phyloP scores from a whole-genome alignment of 208 protist genomes.

The Crithidia fasciculata region DNA sequence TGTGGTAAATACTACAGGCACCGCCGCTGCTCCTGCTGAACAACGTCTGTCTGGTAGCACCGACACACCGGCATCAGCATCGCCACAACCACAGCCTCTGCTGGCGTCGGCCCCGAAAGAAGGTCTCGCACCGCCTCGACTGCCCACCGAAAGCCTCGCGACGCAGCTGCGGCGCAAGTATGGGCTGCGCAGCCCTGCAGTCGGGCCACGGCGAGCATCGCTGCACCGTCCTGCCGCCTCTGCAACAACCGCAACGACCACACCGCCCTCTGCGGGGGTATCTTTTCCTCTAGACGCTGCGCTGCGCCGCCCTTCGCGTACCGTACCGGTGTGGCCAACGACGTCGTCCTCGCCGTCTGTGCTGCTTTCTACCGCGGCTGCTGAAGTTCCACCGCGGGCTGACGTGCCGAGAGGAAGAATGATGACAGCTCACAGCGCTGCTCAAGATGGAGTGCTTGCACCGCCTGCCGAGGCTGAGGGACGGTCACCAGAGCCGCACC shows the following conservation, averaged over 20 bases:
- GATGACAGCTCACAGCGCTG: no score
- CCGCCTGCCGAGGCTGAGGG: neutral
- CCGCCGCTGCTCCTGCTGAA: no score
- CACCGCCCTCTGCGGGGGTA: neutral
- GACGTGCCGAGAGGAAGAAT: no score
- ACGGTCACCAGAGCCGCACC: neutral
- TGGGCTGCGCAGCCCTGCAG: constrained; percentile 1
- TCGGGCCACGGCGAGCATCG: neutral
- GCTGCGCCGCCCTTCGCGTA: neutral
- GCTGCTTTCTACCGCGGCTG: no score
- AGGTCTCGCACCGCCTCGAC: constrained; percentile 10
- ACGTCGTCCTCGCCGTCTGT: neutral
- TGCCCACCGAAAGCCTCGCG: constrained; percentile 24
- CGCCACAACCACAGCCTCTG: neutral
- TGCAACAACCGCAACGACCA: neutral
- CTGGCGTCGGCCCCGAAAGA: neutral
- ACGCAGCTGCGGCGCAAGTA: constrained; percentile 35
- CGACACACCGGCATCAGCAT: neutral
- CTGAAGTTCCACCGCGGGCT: no score
- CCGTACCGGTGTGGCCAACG: neutral
- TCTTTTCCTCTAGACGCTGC: neutral
- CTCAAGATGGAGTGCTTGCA: no score
- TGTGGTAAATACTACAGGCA: no score
- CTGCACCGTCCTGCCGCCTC: neutral
- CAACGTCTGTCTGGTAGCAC: no score